Percentiles rank a stretch among this genome's conserved stretches.
Evolutionary conservation across 148 eudicot species (phyloP).

Genomic region (Heliosperma pusillum): DNA sequence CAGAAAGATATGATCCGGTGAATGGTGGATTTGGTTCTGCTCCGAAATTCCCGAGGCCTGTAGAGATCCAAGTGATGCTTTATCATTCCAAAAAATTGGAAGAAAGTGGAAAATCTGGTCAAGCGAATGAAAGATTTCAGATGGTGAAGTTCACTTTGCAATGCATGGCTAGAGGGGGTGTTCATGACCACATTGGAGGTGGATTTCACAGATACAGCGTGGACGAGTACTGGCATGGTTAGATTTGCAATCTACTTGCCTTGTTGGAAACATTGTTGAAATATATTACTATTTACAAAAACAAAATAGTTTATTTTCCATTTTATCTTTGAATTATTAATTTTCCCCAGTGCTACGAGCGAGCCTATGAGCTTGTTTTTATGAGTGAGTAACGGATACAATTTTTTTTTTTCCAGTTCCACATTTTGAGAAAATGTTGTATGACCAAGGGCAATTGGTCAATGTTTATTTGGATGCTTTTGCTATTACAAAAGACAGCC

Average conservation of each 20-base stretch:
- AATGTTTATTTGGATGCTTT: slow-evolving; percentile 74
- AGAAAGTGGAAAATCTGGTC: slow-evolving; percentile 42
- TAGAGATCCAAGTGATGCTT: slow-evolving; percentile 79
- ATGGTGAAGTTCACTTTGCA: slow-evolving; percentile 69
- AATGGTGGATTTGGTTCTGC: slow-evolving; percentile 91
- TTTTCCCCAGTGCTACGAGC: not conserved
- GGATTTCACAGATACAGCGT: slow-evolving; percentile 99
- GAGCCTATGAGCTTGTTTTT: not conserved
- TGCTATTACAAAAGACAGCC: slow-evolving; percentile 59
- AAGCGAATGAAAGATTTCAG: slow-evolving; percentile 52
- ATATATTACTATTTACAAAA: not conserved
- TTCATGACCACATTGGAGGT: slow-evolving; percentile 97
- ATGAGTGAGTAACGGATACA: not conserved
- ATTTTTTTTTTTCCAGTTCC: slow-evolving; percentile 52
- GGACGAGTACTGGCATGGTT: slow-evolving; percentile 98
- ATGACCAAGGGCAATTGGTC: slow-evolving; percentile 90
- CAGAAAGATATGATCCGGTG: slow-evolving; percentile 64
- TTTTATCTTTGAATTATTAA: not conserved
- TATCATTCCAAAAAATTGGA: slow-evolving; percentile 60
- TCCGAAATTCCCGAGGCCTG: slow-evolving; percentile 95
- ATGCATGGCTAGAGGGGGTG: slow-evolving; percentile 91
- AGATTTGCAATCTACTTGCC: slow-evolving; percentile 18
- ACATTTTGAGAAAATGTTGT: slow-evolving; percentile 98
- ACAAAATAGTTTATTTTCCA: not conserved
- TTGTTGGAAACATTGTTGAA: not conserved